phyloP scores from a whole-genome alignment of 2,329 filamentous ascomycete genomes.

The Penicillium aurantiogriseum region DNA sequence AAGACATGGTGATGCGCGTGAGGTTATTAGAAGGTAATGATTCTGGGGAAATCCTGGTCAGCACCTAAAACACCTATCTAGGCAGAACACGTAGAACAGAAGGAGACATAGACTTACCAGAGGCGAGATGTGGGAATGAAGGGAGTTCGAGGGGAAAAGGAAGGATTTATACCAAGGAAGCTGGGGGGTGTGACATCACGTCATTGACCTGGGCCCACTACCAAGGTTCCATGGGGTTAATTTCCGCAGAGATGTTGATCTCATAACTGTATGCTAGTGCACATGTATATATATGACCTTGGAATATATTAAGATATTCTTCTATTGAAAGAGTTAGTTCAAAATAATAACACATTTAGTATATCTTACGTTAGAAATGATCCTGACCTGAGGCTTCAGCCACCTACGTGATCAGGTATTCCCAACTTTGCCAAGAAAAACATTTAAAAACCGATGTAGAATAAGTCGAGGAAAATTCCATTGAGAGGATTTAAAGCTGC shows the following conservation, averaged over 20 bases:
- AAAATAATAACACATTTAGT: background rate
- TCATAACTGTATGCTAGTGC: background rate
- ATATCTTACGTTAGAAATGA: background rate
- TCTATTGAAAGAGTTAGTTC: background rate
- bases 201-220: constrained; percentile 28
- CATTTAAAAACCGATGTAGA: background rate
- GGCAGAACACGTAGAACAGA: background rate
- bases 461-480: constrained; percentile 25
- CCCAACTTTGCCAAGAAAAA: background rate
- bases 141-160: constrained; percentile 4
- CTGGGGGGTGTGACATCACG: constrained; percentile 33
- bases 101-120: constrained; percentile 3
- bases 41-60: background rate
- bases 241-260: background rate
- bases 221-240: constrained; percentile 1
- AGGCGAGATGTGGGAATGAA: background rate
- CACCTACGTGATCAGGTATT: constrained; percentile 12
- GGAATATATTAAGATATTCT: background rate
- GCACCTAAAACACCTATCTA: too few relatives aligned
- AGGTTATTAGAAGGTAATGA: background rate
- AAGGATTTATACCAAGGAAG: constrained; percentile 26
- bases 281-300: too few relatives aligned
- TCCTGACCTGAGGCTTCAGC: background rate
- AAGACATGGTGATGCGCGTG: constrained; percentile 42
- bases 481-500: constrained; percentile 32